Evolutionary conservation across 2,329 filamentous ascomycete species (phyloP), one percentile per base, ranked within the genome.

Genomic region (Neurospora sp.): DNA sequence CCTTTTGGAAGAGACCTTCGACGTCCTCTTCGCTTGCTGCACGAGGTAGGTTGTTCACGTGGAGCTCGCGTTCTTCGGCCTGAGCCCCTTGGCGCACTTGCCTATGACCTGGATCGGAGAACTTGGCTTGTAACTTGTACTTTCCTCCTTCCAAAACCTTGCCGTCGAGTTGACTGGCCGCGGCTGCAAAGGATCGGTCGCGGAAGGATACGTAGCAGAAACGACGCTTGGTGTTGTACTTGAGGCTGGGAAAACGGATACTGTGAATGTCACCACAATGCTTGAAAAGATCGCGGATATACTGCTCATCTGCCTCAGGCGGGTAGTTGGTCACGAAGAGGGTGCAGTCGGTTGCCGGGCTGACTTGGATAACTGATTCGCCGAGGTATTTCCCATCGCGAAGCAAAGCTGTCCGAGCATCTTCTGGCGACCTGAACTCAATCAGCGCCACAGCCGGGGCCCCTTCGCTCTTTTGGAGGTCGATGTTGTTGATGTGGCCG

Each of bases 181-280:
- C 88, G 46, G 88, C 84, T 0, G 93, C 92, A 68, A 87, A 86
- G n/a, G 85, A 84, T 2, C 86, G 80, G 39, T 88, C 88, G 66
- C 89, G 86, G 78, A 97, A 97, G n/a, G 96, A 92, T 6, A 97
- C 85, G 79, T 99, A 99, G 82, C 94, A 97, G 82, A 99, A 99
- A 33, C 96, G 91, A 39, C 96, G 92, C 75, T 92, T 90, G 1
- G 91, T 90, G 76, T 97, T 95, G 79, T 87, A 93, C 78, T 96
- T 96, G 68, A 99, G 86, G 70, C 93, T 97, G 1, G 96, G 96
- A 81, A 96, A 96, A 28, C 96, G 90, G 68, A 98, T 86, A 76
- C 90, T 92, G 69, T 97, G 84, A 69, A 99, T 89, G 62, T 95
- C 88, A 62, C 96, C 96, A 76, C 90, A 95, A 70, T 87, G 83